Evolutionary conservation across 768 basidiomycete species (phyloP).

Genomic region (Amyloporia xantha): DNA sequence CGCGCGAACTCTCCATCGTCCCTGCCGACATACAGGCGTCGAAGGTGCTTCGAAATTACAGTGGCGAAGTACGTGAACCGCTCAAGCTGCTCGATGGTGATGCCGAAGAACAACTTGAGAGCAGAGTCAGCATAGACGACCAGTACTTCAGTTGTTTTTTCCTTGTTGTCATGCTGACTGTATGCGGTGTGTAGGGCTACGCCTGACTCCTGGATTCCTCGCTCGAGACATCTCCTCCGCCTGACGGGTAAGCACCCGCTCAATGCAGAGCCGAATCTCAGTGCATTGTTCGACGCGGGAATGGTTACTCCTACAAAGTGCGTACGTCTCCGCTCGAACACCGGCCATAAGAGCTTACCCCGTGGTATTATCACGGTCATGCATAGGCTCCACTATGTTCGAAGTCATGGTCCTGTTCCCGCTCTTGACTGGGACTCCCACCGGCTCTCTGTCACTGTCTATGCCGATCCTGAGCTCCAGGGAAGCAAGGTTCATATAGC

Average conservation of each 20-base stretch:
- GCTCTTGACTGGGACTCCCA: constrained; percentile 16
- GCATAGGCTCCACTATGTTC: constrained; percentile 19
- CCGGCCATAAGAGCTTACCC: too few relatives aligned
- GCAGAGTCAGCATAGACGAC: constrained; percentile 14
- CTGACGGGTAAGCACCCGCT: constrained; percentile 17
- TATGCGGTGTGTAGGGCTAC: constrained; percentile 8
- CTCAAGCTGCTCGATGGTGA: constrained; percentile 13
- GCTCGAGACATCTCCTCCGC: constrained; percentile 10
- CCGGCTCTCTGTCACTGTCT: constrained; percentile 10
- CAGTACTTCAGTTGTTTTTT: constrained; percentile 5
- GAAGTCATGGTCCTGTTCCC: constrained; percentile 16
- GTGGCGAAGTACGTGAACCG: constrained; percentile 2
- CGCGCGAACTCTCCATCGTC: constrained; percentile 5
- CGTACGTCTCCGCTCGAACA: not conserved
- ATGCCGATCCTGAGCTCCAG: constrained; percentile 11
- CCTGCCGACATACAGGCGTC: constrained; percentile 9
- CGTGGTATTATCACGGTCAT: too few relatives aligned
- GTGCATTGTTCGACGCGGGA: constrained; percentile 12
- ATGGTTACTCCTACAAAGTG: constrained; percentile 19
- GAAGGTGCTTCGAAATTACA: constrained; percentile 12
- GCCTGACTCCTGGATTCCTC: constrained; percentile 18
- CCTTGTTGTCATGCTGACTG: not conserved
- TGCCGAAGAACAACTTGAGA: constrained; percentile 15
- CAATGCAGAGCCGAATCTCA: constrained; percentile 13
- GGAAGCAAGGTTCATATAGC: constrained; percentile 5